Base-by-base conservation (phyloP, 306 rosid genomes). In the Castanea crenata region DNA sequence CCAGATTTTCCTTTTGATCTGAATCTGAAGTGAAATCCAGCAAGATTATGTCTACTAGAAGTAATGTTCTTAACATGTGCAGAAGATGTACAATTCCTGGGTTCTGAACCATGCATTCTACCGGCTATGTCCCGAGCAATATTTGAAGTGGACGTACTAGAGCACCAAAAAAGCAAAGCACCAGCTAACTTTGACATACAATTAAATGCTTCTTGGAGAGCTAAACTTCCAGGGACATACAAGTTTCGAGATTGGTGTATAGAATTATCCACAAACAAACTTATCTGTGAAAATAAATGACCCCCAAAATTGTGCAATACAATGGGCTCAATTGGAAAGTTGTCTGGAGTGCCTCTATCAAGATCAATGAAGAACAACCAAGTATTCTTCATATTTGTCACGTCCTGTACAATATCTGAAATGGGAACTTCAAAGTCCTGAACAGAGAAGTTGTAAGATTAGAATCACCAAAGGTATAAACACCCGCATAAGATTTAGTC, bases 351-450 rank as follows among this genome's bases (percentile, higher is more conserved):
- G 51, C 84, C 67, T 10, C 88, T 89, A 83, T 96, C 99, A 5
- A 90, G 89, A 89, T 91, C 93, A 80, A 86, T 77, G 72, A 88
- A 77, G 56, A 89, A 84, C 20, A 90, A 81, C 94, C 96, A 87
- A 84, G 89, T 81, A 80, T 86, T 88, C 79, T 78, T 81, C 99
- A 93, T 90, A 69, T 70, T 77, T 69, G 27, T 54, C 27, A 68
- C 44, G 32, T 74, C 64, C 72, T 70, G 55, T 71, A 16, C 55
- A 62, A 31, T 27, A 55, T 34, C 78, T 44, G 38, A 34, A 56
- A 58, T 27, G 23, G 61, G 44, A 62, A 59, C 61, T 59, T 70
- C 9, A 73, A 55, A 32, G 52, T 63, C 78, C 75, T 61, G 59
- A 56, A 56, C 73, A 38, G 70, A 1, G 27, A 44, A 35, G 31